phyloP scores from a whole-genome alignment of 305 asterid genomes.

The Fraxinus velutina region DNA sequence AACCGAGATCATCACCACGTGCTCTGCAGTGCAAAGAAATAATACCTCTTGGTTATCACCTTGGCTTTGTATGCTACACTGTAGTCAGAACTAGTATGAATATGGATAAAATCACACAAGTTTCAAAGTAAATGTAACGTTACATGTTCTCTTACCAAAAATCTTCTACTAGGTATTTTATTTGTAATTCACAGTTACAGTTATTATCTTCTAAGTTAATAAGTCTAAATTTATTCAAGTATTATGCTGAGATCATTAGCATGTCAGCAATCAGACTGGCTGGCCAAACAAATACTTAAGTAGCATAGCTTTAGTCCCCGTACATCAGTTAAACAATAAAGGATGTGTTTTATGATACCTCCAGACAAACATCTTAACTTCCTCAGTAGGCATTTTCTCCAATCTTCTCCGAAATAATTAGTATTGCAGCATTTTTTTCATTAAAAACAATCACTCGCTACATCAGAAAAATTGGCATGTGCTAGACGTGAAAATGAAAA shows the following conservation, averaged over 20 bases:
- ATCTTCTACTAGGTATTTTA: not conserved
- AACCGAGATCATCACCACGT: constrained; percentile 88
- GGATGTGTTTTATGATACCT: constrained; percentile 11
- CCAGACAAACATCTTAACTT: constrained; percentile 12
- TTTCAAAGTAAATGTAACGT: constrained; percentile 16
- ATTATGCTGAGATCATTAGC: constrained; percentile 17
- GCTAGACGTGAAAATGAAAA: constrained; percentile 3
- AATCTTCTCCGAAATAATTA: not conserved
- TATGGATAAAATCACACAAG: constrained; percentile 6
- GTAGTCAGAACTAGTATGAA: constrained; percentile 15
- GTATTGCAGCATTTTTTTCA: not conserved
- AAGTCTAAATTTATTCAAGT: not conserved
- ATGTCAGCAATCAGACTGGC: constrained; percentile 8
- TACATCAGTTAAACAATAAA: not conserved
- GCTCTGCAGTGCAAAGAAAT: constrained; percentile 65
- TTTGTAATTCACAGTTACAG: constrained; percentile 1
- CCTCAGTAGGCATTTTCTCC: constrained; percentile 5
- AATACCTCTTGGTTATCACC: constrained; percentile 26
- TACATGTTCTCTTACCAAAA: constrained; percentile 12
- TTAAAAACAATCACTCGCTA: not conserved
- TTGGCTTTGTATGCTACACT: constrained; percentile 16
- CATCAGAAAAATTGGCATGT: not conserved
- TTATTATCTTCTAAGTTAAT: constrained; percentile 18
- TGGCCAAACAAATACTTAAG: not conserved
- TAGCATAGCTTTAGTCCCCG: not conserved